Evolutionary conservation across 2,329 filamentous ascomycete species (phyloP).

Genomic region (Penicillium sp.): DNA sequence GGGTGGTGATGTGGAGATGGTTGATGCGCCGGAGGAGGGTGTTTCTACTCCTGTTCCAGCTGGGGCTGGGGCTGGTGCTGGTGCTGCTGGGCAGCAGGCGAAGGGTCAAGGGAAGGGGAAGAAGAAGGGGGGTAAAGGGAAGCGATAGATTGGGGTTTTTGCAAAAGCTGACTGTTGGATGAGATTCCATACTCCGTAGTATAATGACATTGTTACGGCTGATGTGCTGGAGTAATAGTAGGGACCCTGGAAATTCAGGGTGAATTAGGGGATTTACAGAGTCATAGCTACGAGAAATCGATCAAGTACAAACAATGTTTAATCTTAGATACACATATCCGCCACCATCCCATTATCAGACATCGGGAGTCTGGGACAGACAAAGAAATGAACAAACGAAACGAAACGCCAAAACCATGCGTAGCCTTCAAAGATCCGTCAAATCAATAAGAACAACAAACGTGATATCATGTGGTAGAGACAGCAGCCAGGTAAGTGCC

Average conservation of each 20-base stretch:
- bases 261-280: neutral
- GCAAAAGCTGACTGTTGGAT: neutral
- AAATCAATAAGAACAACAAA: slow-evolving; percentile 26
- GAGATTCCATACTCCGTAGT: neutral
- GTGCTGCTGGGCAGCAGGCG: slow-evolving; percentile 21
- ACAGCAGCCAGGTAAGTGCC: slow-evolving; percentile 11
- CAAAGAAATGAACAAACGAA: slow-evolving; percentile 5
- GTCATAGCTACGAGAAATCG: neutral
- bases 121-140: slow-evolving; percentile 68
- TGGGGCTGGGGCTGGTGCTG: slow-evolving; percentile 34
- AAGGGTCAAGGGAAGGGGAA: slow-evolving; percentile 30
- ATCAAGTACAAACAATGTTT: neutral
- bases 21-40: slow-evolving; percentile 31
- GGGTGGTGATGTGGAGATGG: slow-evolving; percentile 37
- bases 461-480: slow-evolving; percentile 25
- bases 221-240: no score
- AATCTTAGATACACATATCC: slow-evolving; percentile 23
- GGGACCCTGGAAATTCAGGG: no score
- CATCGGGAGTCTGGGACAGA: slow-evolving; percentile 15
- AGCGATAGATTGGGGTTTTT: slow-evolving; percentile 49
- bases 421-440: slow-evolving; percentile 27
- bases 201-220: slow-evolving; percentile 6
- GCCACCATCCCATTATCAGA: slow-evolving; percentile 18
- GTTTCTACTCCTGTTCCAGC: slow-evolving; percentile 30
- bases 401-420: slow-evolving; percentile 34